phyloP scores from a whole-genome alignment of 371 early-diverging fungal species.

The Rhizopus delemar region DNA sequence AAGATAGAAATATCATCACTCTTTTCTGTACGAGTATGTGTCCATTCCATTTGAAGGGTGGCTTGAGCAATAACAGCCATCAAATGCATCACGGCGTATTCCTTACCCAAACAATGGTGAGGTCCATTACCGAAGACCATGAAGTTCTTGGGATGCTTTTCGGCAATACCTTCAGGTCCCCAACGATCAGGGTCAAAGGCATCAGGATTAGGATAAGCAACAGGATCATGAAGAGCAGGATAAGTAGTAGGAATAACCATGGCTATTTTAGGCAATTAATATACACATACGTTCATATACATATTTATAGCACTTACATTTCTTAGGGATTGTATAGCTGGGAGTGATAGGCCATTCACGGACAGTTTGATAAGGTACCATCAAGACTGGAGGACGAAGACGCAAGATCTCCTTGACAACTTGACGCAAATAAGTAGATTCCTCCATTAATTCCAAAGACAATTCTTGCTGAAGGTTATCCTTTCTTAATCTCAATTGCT shows the following conservation, averaged over 20 bases:
- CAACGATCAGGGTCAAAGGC: conserved; percentile 43
- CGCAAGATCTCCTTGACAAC: conserved; percentile 54
- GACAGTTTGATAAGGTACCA: conserved; percentile 54
- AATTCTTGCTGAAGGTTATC: conserved; percentile 33
- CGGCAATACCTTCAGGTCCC: conserved; percentile 39
- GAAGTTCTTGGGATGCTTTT: conserved; percentile 41
- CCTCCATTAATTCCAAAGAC: conserved; percentile 48
- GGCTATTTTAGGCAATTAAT: conserved; percentile 15
- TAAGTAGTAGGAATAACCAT: conserved; percentile 47
- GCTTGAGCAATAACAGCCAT: conserved; percentile 39
- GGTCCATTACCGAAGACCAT: conserved; percentile 45
- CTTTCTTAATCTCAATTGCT: conserved; percentile 40
- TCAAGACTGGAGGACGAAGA: conserved; percentile 55
- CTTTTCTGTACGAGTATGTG: conserved; percentile 41
- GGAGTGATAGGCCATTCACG: conserved; percentile 48
- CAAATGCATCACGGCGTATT: conserved; percentile 42
- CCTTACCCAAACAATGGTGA: conserved; percentile 44
- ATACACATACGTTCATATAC: background rate
- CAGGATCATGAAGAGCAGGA: conserved; percentile 43
- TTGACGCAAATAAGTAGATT: conserved; percentile 44
- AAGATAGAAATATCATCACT: conserved; percentile 57
- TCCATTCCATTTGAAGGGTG: conserved; percentile 34
- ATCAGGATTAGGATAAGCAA: conserved; percentile 40
- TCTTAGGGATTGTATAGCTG: conserved; percentile 49
- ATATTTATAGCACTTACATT: conserved; percentile 25